Evolutionary conservation across 2,329 filamentous ascomycete genomes (phyloP).

Genomic region (Chrysosporium keratinophilum): DNA sequence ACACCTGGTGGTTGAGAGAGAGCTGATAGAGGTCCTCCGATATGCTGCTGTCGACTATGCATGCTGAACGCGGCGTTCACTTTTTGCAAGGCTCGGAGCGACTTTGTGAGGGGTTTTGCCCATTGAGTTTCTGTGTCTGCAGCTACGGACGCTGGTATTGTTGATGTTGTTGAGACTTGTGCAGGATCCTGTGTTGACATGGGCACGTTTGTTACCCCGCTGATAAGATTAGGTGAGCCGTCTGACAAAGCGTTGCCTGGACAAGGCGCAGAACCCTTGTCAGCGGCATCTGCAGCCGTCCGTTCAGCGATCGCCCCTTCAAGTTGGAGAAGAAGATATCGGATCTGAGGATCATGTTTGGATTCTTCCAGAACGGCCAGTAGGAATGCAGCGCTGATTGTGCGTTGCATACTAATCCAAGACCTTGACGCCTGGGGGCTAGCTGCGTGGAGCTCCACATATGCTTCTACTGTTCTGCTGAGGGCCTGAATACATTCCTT

Average conservation of each 20-base stretch:
- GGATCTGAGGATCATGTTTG: constrained; percentile 32
- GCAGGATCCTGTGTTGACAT: constrained; percentile 20
- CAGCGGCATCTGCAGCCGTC: constrained; percentile 29
- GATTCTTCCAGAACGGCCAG: constrained; percentile 39
- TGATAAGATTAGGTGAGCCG: constrained; percentile 21
- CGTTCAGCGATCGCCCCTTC: constrained; percentile 38
- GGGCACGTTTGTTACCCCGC: constrained; percentile 24
- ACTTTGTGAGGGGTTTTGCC: constrained; percentile 39
- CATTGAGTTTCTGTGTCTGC: constrained; percentile 35
- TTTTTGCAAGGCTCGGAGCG: constrained; percentile 38
- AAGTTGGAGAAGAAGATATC: constrained; percentile 33
- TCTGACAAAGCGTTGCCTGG: neutral
- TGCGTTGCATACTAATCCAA: constrained; percentile 40
- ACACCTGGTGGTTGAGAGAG: neutral
- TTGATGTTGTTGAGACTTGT: constrained; percentile 22
- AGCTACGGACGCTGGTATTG: constrained; percentile 21
- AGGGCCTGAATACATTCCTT: constrained; percentile 48
- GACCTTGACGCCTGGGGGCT: constrained; percentile 37
- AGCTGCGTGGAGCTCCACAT: constrained; percentile 44
- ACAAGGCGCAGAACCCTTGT: constrained; percentile 13
- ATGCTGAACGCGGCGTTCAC: constrained; percentile 32
- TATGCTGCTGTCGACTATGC: constrained; percentile 16
- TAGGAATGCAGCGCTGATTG: constrained; percentile 40
- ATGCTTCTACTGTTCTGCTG: constrained; percentile 48
- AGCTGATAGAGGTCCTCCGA: constrained; percentile 10